Evolutionary conservation across 768 basidiomycete genomes (phyloP), one percentile per base, ranked within the genome.

Genomic region (Suillus occidentalis): DNA sequence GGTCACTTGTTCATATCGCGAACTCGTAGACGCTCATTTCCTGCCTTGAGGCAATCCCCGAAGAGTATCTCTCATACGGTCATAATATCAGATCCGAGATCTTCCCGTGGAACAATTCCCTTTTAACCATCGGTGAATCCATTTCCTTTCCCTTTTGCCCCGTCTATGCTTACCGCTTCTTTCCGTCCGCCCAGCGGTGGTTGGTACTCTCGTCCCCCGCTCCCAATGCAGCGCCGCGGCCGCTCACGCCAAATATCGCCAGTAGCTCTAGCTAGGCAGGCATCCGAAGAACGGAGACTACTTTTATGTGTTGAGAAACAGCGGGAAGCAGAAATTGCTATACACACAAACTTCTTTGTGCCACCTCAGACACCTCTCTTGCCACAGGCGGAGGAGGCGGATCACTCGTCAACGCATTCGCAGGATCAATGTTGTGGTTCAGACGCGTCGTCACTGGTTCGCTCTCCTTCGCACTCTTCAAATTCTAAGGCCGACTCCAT

Each of bases 231-330:
- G 0, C 70, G 64, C 34, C 76, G 82, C 9, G 83, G 83, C 10
- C 74, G 81, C 47, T 82, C 84, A 7, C 79, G 79, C 16, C 72
- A 75, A 45, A 71, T 84, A 5, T 80, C 83, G 0, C 72, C 72
- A 7, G 78, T 78, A 49, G 83, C 84, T 1, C 69, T 82, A 25
- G 83, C 82, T 0, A 67, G 83, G 61, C 75, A 75, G 25, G 81
- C 82, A 0, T 80, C 80, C 8, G 79, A 82, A 22, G 81, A 84
- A 60, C 78, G 81, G 37, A 67, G 72, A 53, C 36, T 63, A 28
- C 31, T 55, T 14, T 5, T 39, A 12, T 57, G 50, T 60, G 68
- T 73, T 63, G 72, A 49, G 2, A 39, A 66, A 60, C 63, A 64
- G 65, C 60, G 60, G n/a, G 40, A 58, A 60, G 22, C 25, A 40